phyloP scores from a whole-genome alignment of 2,329 filamentous ascomycete species.

The Pyricularia grisea region DNA sequence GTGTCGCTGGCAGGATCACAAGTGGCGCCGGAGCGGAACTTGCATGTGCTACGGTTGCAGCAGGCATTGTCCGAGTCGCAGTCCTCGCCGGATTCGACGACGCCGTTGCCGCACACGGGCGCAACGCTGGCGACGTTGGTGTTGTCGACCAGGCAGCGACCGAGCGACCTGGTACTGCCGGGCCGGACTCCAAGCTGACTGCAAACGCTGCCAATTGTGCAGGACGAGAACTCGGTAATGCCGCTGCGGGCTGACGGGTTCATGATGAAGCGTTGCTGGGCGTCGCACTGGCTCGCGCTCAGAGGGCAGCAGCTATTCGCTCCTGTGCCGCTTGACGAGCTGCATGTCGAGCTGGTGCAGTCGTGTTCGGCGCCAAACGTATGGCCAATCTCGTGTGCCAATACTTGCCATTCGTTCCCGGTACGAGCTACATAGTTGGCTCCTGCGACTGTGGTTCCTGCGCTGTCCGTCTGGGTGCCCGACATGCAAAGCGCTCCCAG shows the following conservation, averaged over 20 bases:
- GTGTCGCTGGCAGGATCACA: conserved; percentile 79
- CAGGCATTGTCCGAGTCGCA: conserved; percentile 77
- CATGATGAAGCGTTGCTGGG: conserved; percentile 77
- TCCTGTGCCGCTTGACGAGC: conserved; percentile 35
- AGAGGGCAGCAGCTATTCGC: conserved; percentile 68
- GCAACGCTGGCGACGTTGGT: conserved; percentile 69
- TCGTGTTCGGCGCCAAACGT: conserved; percentile 96
- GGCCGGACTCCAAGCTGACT: conserved; percentile 67
- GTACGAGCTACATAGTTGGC: conserved; percentile 86
- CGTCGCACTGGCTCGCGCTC: conserved; percentile 58
- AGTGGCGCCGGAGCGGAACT: conserved; percentile 63
- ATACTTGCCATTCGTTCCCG: conserved; percentile 83
- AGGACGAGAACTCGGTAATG: conserved; percentile 76
- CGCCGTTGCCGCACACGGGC: conserved; percentile 89
- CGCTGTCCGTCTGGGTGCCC: conserved; percentile 44
- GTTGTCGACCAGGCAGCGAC: conserved; percentile 73
- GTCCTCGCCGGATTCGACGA: conserved; percentile 91
- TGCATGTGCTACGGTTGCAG: conserved; percentile 81
- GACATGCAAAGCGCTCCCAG: conserved; percentile 72
- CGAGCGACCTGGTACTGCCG: conserved; percentile 54
- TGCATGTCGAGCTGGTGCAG: conserved; percentile 62
- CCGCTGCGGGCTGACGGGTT: conserved; percentile 73
- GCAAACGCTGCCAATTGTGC: conserved; percentile 90
- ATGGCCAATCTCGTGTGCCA: conserved; percentile 89
- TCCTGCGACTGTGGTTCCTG: conserved; percentile 53